phyloP scores from a whole-genome alignment of 1,284 basidiomycete species.

The Blastosporella zonata region DNA sequence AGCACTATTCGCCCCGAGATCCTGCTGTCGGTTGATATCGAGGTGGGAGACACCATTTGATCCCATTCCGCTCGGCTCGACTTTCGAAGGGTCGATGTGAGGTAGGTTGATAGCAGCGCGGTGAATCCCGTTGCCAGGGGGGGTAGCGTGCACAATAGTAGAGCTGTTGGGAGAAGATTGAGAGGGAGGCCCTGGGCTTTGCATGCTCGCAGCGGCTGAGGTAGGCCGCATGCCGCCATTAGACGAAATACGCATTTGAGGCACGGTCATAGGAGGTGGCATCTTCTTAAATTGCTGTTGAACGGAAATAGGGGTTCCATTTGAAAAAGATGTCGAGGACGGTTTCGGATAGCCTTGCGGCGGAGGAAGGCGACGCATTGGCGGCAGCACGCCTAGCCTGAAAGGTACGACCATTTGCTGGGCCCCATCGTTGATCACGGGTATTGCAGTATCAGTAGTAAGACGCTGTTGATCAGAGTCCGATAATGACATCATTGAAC shows the following conservation, averaged over 20 bases:
- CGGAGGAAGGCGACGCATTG: slow-evolving; percentile 25
- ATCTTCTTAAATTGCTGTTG: slow-evolving; percentile 47
- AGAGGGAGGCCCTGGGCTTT: not conserved
- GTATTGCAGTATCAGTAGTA: slow-evolving; percentile 29
- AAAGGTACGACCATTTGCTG: slow-evolving; percentile 33
- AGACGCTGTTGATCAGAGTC: slow-evolving; percentile 31
- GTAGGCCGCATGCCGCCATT: slow-evolving; percentile 50
- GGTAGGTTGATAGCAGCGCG: slow-evolving; percentile 41
- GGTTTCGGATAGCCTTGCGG: slow-evolving; percentile 10
- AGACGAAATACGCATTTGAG: slow-evolving; percentile 55
- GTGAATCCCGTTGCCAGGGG: slow-evolving; percentile 32
- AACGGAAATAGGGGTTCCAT: slow-evolving; percentile 42
- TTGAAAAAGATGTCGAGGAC: slow-evolving; percentile 23
- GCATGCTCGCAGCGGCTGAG: slow-evolving; percentile 22
- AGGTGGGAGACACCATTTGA: slow-evolving; percentile 31
- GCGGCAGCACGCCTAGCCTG: slow-evolving; percentile 38
- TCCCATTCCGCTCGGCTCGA: slow-evolving; percentile 26
- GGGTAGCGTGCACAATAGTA: slow-evolving; percentile 30
- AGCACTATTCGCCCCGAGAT: slow-evolving; percentile 22
- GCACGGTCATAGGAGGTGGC: slow-evolving; percentile 43
- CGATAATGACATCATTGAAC: slow-evolving; percentile 45
- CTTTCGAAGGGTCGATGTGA: slow-evolving; percentile 37
- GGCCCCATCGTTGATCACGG: slow-evolving; percentile 30
- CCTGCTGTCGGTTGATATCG: slow-evolving; percentile 19
- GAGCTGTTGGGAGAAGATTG: slow-evolving; percentile 37